phyloP scores from a whole-genome alignment of 2,329 filamentous ascomycete genomes.

The Blumeria hordei region DNA sequence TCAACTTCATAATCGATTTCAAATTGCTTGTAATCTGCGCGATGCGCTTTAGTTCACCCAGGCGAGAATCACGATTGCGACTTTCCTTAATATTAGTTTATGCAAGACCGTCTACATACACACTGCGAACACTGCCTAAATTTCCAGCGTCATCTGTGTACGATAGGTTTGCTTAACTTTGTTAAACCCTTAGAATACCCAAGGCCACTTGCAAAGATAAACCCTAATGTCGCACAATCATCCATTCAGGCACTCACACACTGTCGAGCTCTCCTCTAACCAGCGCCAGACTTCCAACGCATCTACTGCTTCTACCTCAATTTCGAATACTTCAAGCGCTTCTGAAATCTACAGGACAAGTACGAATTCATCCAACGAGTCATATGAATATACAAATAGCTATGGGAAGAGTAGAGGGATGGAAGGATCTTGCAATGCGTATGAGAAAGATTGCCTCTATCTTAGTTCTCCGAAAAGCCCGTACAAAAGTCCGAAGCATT shows the following conservation, averaged over 20 bases:
- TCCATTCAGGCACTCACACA: conserved; percentile 31
- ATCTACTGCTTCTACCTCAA: conserved; percentile 45
- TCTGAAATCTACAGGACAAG: conserved; percentile 37
- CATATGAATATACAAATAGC: conserved; percentile 40
- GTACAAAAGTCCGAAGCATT: conserved; percentile 51
- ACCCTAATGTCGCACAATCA: conserved; percentile 31
- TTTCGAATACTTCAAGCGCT: conserved; percentile 26
- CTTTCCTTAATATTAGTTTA: conserved; percentile 3
- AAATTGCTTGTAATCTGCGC: conserved; percentile 6
- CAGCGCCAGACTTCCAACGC: conserved; percentile 42
- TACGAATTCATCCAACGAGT: conserved; percentile 49
- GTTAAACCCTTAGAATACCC: conserved; percentile 5
- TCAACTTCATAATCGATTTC: conserved; percentile 2
- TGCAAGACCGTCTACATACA: conserved; percentile 3
- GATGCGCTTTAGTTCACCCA: conserved; percentile 7
- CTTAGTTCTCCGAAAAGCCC: conserved; percentile 30
- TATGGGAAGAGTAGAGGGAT: conserved; percentile 53
- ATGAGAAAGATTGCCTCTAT: not conserved
- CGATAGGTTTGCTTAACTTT: conserved; percentile 5
- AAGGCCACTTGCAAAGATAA: conserved; percentile 3
- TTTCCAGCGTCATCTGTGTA: conserved; percentile 6
- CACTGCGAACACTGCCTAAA: conserved; percentile 6
- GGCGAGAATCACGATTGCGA: conserved; percentile 4
- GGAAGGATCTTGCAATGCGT: conserved; percentile 23
- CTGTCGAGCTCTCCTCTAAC: conserved; percentile 20